phyloP scores from a whole-genome alignment of 768 basidiomycete genomes.

The Cystofilobasidium macerans region DNA sequence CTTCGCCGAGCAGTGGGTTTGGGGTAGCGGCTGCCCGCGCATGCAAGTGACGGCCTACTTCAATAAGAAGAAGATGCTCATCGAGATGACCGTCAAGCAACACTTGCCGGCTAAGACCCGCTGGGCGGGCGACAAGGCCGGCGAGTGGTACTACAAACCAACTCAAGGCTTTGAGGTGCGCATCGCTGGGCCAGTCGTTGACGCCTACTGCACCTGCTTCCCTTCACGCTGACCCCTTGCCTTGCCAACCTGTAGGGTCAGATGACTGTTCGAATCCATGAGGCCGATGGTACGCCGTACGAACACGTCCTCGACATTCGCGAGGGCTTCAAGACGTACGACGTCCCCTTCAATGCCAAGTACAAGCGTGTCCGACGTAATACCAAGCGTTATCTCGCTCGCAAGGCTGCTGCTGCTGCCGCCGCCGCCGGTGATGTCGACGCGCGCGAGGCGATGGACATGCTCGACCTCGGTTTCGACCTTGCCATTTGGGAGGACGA shows the following conservation, averaged over 20 bases:
- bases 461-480: conserved; percentile 40
- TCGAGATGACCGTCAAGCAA: conserved; percentile 90
- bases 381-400: conserved; percentile 87
- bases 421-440: conserved; percentile 85
- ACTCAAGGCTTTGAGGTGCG: conserved; percentile 77
- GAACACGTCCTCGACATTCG: conserved; percentile 94
- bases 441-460: conserved; percentile 83
- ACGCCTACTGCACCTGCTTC: background rate
- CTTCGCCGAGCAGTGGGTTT: conserved; percentile 99
- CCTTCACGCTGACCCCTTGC: background rate
- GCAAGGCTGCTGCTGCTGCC: conserved; percentile 83
- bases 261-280: conserved; percentile 97
- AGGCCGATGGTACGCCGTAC: conserved; percentile 97
- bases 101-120: conserved; percentile 62
- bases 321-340: conserved; percentile 77
- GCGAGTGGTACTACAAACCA: conserved; percentile 51
- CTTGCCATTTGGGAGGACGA: conserved; percentile 30
- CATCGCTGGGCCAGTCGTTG: background rate
- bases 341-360: conserved; percentile 96
- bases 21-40: conserved; percentile 87
- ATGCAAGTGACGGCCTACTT: conserved; percentile 84
- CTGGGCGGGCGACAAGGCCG: conserved; percentile 58
- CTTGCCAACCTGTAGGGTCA: conserved; percentile 57
- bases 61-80: conserved; percentile 95
- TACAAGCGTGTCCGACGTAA: conserved; percentile 93